A percentile compares a stretch with the other conserved stretches of the same genome.
These are phyloP conservation scores for Sclerotinia trifoliorum DNA, from an alignment of 2,329 filamentous ascomycete species.

Conservation along the genomic window DNA sequence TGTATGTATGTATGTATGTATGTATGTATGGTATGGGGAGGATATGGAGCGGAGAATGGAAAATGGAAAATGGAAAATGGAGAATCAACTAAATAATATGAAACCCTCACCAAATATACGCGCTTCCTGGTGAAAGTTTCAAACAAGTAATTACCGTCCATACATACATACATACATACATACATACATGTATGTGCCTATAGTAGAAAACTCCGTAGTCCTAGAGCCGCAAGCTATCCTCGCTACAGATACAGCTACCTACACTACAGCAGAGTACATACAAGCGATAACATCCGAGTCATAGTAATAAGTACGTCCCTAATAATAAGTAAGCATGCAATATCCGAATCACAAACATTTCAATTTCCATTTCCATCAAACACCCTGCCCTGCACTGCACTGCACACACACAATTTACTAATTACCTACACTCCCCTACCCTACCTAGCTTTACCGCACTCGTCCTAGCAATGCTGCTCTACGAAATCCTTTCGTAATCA, in stretches of 20 bases:
- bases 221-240: neutral
- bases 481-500: neutral
- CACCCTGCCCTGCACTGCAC: neutral
- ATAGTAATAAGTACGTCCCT: too few relatives aligned
- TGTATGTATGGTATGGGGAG: too few relatives aligned
- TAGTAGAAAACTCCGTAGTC: neutral
- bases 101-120: slow-evolving; percentile 8
- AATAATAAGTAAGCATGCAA: neutral
- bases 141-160: neutral
- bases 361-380: slow-evolving; percentile 14
- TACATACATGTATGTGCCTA: neutral
- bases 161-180: neutral
- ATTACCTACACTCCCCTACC: neutral
- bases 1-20: too few relatives aligned
- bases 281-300: neutral
- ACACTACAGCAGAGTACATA: too few relatives aligned
- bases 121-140: slow-evolving; percentile 7
- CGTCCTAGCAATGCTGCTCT: slow-evolving; percentile 6
- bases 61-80: too few relatives aligned
- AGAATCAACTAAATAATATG: neutral
- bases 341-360: slow-evolving; percentile 17
- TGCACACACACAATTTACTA: too few relatives aligned
- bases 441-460: neutral
- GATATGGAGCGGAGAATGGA: too few relatives aligned
- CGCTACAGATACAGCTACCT: neutral